These are phyloP conservation scores for Colletotrichum abscissum DNA, from an alignment of 2,329 filamentous ascomycete species.

Conservation along the genomic window DNA sequence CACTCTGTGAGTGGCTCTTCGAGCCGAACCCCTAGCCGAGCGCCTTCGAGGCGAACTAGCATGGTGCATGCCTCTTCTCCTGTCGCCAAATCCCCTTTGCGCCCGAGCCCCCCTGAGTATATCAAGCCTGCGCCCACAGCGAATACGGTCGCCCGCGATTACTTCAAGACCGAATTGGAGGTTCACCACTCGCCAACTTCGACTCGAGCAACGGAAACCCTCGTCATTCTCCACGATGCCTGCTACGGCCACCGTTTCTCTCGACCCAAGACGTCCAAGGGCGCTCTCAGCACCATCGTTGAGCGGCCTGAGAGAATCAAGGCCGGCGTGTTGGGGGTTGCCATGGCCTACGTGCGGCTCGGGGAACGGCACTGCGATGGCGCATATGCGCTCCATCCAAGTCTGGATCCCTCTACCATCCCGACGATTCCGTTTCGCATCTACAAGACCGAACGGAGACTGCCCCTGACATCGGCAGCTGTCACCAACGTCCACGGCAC, in stretches of 20 bases:
- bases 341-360: constrained; percentile 89
- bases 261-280: constrained; percentile 80
- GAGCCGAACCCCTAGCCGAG: constrained; percentile 43
- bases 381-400: constrained; percentile 73
- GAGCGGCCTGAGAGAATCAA: constrained; percentile 93
- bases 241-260: constrained; percentile 96
- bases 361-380: constrained; percentile 83
- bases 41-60: constrained; percentile 61
- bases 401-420: constrained; percentile 63
- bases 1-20: constrained; percentile 56
- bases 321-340: constrained; percentile 84
- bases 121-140: constrained; percentile 58
- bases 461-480: constrained; percentile 78
- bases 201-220: constrained; percentile 65
- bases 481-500: constrained; percentile 92
- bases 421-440: constrained; percentile 83
- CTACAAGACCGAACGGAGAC: constrained; percentile 77
- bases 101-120: constrained; percentile 47
- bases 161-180: constrained; percentile 77
- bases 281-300: constrained; percentile 82
- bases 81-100: constrained; percentile 50
- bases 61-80: constrained; percentile 58
- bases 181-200: constrained; percentile 64
- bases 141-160: constrained; percentile 70
- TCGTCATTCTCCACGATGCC: constrained; percentile 91